Conservation (phyloP, 2,329 filamentous ascomycete species). For the Colletotrichum tropicale region DNA sequence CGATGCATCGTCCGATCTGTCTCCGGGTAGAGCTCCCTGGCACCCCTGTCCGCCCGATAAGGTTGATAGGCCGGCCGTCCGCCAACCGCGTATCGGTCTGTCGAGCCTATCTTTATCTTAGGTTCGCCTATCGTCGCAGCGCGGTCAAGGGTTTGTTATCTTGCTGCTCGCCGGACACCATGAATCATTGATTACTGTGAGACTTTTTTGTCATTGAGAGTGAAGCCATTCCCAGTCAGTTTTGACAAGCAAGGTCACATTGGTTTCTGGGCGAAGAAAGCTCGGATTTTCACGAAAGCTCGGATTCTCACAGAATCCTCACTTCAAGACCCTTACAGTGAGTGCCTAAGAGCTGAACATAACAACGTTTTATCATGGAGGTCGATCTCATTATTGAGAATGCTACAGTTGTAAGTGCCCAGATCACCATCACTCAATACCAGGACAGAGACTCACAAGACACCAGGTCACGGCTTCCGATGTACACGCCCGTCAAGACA, state of each 20-base stretch:
- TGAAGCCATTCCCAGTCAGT: neutral
- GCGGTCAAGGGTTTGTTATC: neutral
- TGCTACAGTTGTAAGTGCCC: conserved; percentile 8
- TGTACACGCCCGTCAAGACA: neutral
- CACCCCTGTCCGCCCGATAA: neutral
- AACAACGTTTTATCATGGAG: neutral
- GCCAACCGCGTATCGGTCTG: neutral
- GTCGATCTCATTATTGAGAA: conserved; percentile 9
- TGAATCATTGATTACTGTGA: neutral
- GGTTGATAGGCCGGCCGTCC: neutral
- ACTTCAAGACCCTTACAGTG: neutral
- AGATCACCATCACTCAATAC: neutral
- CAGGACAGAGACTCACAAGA: neutral
- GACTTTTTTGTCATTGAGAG: neutral
- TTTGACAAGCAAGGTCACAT: neutral
- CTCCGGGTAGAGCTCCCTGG: neutral
- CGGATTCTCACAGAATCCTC: neutral
- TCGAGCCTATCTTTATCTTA: conserved; percentile 5
- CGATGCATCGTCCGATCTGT: neutral
- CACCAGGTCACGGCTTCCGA: conserved; percentile 9
- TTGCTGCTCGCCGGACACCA: neutral
- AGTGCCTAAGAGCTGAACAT: neutral
- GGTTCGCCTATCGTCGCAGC: neutral
- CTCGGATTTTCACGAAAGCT: neutral
- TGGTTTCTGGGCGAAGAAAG: neutral